phyloP scores from a whole-genome alignment of 2,329 filamentous ascomycete species.

The Paraconiothyrium sp. region DNA sequence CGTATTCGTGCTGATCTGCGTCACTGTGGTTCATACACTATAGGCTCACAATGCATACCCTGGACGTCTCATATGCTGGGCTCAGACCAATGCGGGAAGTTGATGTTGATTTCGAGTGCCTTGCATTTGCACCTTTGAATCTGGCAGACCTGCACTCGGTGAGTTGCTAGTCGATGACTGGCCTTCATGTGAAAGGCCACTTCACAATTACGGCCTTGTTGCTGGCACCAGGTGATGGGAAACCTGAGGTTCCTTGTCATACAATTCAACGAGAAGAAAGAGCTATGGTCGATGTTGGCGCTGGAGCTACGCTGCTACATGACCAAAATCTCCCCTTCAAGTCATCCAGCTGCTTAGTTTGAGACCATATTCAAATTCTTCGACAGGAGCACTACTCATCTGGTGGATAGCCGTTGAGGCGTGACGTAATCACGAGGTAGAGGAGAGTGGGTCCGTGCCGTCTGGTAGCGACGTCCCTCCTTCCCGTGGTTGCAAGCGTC shows the following conservation, averaged over 20 bases:
- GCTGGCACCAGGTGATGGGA: not conserved
- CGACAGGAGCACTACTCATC: not conserved
- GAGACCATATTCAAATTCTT: not conserved
- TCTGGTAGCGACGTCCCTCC: not conserved
- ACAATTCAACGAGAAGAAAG: not conserved
- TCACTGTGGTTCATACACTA: not conserved
- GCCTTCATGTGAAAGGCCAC: not conserved
- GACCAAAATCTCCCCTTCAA: not conserved
- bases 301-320: not conserved
- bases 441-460: not conserved
- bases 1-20: not conserved
- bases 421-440: not conserved
- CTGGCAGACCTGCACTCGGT: not conserved
- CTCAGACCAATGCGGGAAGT: not conserved
- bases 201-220: not conserved
- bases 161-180: not conserved
- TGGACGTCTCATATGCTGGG: not conserved
- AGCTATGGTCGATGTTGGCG: not conserved
- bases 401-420: not conserved
- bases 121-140: not conserved
- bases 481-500: not conserved
- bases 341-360: not conserved
- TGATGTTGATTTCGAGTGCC: not conserved
- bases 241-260: not conserved
- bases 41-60: not conserved